These are phyloP conservation scores for Chaetomium olivaceum DNA, from an alignment of 2,329 filamentous ascomycete species.

Conservation along the genomic window DNA sequence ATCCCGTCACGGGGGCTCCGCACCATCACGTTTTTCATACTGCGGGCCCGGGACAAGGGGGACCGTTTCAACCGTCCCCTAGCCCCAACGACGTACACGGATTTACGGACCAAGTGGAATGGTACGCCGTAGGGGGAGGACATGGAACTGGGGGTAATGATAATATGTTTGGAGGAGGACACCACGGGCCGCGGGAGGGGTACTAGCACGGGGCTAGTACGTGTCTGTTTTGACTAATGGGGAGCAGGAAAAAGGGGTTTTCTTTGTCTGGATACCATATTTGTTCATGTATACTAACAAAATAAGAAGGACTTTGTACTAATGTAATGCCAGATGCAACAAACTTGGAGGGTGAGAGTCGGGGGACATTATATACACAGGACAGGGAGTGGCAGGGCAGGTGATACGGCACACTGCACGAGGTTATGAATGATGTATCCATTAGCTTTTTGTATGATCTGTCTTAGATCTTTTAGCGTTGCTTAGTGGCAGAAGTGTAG, in stretches of 20 bases:
- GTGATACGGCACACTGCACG: conserved; percentile 19
- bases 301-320: conserved; percentile 17
- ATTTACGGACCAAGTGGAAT: conserved; percentile 22
- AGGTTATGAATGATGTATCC: conserved; percentile 22
- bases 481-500: background rate
- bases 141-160: conserved; percentile 19
- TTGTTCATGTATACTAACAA: conserved; percentile 21
- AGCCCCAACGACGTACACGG: conserved; percentile 21
- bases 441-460: conserved; percentile 12
- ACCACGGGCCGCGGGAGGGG: conserved; percentile 26
- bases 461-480: conserved; percentile 16
- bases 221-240: background rate
- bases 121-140: conserved; percentile 22
- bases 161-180: conserved; percentile 29
- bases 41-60: background rate
- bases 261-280: conserved; percentile 7
- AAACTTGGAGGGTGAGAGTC: background rate
- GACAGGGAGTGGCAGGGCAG: background rate
- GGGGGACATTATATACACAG: background rate
- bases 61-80: conserved; percentile 18
- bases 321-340: conserved; percentile 22
- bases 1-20: conserved; percentile 17
- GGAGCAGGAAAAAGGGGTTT: background rate
- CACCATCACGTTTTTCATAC: conserved; percentile 20
- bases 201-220: conserved; percentile 23